These are phyloP conservation scores for Aspergillus sp. DNA, from an alignment of 2,329 filamentous ascomycete species.

Conservation along the genomic window DNA sequence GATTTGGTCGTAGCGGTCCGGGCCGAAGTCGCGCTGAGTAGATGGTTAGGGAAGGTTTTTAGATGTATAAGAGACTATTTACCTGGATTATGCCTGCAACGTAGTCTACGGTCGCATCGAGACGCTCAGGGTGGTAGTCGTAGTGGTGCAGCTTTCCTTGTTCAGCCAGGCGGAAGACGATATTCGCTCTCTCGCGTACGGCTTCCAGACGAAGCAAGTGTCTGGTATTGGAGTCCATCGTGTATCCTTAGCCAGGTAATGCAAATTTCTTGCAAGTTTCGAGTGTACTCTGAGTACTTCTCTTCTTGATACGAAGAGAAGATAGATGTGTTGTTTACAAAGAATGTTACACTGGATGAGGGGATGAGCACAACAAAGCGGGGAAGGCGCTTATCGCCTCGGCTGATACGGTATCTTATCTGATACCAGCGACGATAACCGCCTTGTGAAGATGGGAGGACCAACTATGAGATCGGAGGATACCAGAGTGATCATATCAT, in stretches of 20 bases:
- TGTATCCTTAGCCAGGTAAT: neutral
- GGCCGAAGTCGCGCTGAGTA: conserved; percentile 54
- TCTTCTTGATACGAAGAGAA: neutral
- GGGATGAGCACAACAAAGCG: conserved; percentile 4
- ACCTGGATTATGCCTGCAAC: conserved; percentile 50
- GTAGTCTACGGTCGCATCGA: conserved; percentile 46
- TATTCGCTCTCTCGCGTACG: conserved; percentile 30
- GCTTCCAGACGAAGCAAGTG: conserved; percentile 32
- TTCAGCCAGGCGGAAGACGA: conserved; percentile 40
- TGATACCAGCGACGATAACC: conserved; percentile 7
- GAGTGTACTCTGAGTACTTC: too few species aligned
- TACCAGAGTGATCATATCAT: neutral
- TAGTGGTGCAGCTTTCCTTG: conserved; percentile 47
- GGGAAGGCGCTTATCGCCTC: conserved; percentile 12
- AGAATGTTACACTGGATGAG: too few species aligned
- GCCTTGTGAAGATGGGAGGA: neutral
- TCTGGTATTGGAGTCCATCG: conserved; percentile 28
- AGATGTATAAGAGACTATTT: neutral
- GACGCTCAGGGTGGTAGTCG: conserved; percentile 41
- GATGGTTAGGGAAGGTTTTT: neutral
- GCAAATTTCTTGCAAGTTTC: too few species aligned
- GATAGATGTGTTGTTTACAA: neutral
- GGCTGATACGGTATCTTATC: conserved; percentile 12
- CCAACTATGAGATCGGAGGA: neutral
- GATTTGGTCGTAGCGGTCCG: conserved; percentile 50